Evolutionary conservation across 2,329 filamentous ascomycete species (phyloP), one percentile per base, ranked within the genome.

Genomic region (Aspergillus ustus): DNA sequence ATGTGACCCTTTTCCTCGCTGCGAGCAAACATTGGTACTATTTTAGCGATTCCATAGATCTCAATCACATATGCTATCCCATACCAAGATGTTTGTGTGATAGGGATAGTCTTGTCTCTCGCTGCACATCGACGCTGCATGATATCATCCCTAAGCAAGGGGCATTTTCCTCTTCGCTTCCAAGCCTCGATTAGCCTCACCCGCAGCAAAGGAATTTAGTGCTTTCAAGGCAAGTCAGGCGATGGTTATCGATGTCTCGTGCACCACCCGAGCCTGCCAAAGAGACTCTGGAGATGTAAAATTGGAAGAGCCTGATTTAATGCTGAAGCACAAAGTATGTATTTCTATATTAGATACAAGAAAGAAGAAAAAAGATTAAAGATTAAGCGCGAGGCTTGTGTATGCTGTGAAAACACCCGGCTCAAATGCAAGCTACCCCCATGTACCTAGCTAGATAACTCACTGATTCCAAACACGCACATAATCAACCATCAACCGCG

Each of bases 401-500:
- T 25, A 25, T 25, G 3, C 3, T 4, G 6, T 25, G 25, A 25
- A 25, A 25, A 25, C 25, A 5, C 25, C 25, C 25, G 34, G 34
- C 34, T 15, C 11, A 5, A 15, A 15, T 15, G 34, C 9, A 15
- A 15, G 8, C 13, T 15, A 40, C 15, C 34, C 13, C 34, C 34
- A n/a, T 15, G 3, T 5, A 2, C 34, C 34, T 15, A n/a, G n/a
- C 9, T 3, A 40, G 34, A 15, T 13, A 40, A 4, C 34, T 40
- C 9, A 40, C 22, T 37, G 20, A 51, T 62, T 62, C 60, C 60
- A 58, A 22, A 62, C 60, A 15, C 54, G 55, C 13, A 62, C 54
- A 43, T 62, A 58, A 28, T 62, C 60, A n/a, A 62, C 55, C 60
- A 54, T 49, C 51, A 62, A 6, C 29, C 46, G 51, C 15, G 34